phyloP scores from a whole-genome alignment of 306 rosid genomes.

The Morella rubra region DNA sequence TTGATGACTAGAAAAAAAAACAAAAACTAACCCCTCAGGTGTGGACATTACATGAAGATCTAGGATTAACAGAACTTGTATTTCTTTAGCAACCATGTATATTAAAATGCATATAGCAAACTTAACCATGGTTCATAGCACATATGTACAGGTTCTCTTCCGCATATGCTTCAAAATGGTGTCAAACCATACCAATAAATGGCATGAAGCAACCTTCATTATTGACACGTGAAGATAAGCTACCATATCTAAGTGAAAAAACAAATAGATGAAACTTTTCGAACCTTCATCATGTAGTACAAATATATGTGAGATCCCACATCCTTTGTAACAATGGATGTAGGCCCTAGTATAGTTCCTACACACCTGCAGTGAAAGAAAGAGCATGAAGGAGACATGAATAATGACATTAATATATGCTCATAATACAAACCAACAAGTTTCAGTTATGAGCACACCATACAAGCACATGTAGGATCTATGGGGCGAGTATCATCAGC shows the following conservation, averaged over 20 bases:
- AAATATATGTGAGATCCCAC: slow-evolving; percentile 98
- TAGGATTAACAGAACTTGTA: neutral
- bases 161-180: neutral
- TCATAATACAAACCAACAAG: slow-evolving; percentile 19
- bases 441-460: slow-evolving; percentile 56
- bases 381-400: slow-evolving; percentile 26
- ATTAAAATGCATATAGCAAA: neutral
- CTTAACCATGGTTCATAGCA: neutral
- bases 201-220: neutral
- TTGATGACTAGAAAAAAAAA: too few relatives aligned
- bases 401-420: neutral
- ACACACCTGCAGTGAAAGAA: slow-evolving; percentile 63
- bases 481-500: slow-evolving; percentile 91
- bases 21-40: too few relatives aligned
- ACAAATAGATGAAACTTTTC: neutral
- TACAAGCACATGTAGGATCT: slow-evolving; percentile 81
- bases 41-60: too few relatives aligned
- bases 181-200: neutral
- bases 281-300: slow-evolving; percentile 88
- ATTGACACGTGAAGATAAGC: too few relatives aligned
- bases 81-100: neutral
- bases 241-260: too few relatives aligned
- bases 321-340: slow-evolving; percentile 87
- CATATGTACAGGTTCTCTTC: neutral
- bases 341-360: slow-evolving; percentile 89